A percentile compares a stretch with the other conserved stretches of the same genome.
These are phyloP conservation scores for Hymenotorrendiella dingleyae DNA, from an alignment of 2,329 filamentous ascomycete genomes.

Conservation along the genomic window DNA sequence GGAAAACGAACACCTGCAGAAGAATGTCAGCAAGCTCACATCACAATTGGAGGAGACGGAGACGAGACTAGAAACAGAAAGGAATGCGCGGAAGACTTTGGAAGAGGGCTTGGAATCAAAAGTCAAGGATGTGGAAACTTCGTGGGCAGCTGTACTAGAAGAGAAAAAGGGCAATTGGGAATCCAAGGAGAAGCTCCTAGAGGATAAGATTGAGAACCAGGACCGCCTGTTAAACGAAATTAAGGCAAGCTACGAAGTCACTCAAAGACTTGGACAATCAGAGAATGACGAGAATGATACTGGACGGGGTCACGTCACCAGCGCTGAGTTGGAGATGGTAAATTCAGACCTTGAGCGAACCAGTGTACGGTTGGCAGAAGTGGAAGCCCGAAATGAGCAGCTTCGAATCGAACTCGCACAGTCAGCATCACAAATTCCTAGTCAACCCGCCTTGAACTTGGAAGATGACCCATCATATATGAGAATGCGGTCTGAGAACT, in stretches of 20 bases:
- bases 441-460: slow-evolving; percentile 53
- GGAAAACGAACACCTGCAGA: slow-evolving; percentile 84
- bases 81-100: slow-evolving; percentile 63
- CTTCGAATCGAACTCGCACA: slow-evolving; percentile 86
- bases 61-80: slow-evolving; percentile 71
- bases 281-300: slow-evolving; percentile 54
- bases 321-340: slow-evolving; percentile 89
- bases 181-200: slow-evolving; percentile 81
- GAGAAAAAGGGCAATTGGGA: slow-evolving; percentile 98
- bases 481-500: slow-evolving; percentile 87
- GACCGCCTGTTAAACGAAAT: slow-evolving; percentile 88
- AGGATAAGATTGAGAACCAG: slow-evolving; percentile 92
- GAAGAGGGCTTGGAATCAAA: slow-evolving; percentile 72
- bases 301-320: slow-evolving; percentile 62
- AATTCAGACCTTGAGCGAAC: slow-evolving; percentile 87
- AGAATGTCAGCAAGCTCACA: slow-evolving; percentile 68
- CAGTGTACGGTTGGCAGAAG: slow-evolving; percentile 77
- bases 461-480: slow-evolving; percentile 90
- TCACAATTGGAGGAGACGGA: slow-evolving; percentile 80
- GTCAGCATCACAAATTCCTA: slow-evolving; percentile 66
- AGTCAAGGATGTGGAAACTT: slow-evolving; percentile 83
- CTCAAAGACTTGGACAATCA: slow-evolving; percentile 74
- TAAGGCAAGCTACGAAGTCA: slow-evolving; percentile 96
- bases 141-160: slow-evolving; percentile 82
- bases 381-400: slow-evolving; percentile 92